Conservation (phyloP, 129 eudicot genomes). For the Flaveria brownii region DNA sequence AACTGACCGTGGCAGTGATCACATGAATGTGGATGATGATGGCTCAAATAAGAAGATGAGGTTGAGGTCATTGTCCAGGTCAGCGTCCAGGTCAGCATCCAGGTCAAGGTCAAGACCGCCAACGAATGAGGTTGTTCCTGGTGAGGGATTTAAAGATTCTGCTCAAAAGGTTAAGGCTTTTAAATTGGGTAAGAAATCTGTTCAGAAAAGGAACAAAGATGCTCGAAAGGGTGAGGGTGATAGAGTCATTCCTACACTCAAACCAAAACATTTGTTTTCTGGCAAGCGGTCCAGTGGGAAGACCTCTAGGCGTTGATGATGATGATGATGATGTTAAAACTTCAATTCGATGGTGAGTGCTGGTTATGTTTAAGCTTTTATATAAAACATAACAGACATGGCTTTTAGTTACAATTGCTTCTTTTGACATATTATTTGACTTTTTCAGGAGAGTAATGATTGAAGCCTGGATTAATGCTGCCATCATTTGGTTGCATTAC, state of each 20-base stretch:
- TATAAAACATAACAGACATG: not conserved
- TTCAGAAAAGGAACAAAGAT: conserved; percentile 66
- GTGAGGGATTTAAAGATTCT: conserved; percentile 81
- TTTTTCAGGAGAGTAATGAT: not conserved
- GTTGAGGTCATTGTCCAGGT: conserved; percentile 46
- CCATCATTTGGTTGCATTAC: conserved; percentile 2
- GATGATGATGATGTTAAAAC: conserved; percentile 13
- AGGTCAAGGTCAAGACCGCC: conserved; percentile 75
- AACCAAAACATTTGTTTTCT: conserved; percentile 78
- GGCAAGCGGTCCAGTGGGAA: conserved; percentile 83
- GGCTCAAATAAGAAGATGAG: conserved; percentile 64
- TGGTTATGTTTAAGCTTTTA: conserved; percentile 8
- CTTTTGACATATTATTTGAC: not conserved
- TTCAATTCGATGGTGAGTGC: not conserved
- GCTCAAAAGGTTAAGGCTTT: conserved; percentile 68
- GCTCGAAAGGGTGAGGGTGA: conserved; percentile 81
- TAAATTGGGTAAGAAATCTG: conserved; percentile 51
- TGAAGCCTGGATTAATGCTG: not conserved
- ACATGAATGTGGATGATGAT: conserved; percentile 67
- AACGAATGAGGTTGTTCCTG: conserved; percentile 59
- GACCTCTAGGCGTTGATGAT: conserved; percentile 62
- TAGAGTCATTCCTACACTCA: conserved; percentile 72
- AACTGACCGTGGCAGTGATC: conserved; percentile 37
- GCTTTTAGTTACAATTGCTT: not conserved
- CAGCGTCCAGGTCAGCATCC: conserved; percentile 46